Base-by-base conservation (phyloP, 768 basidiomycete species). In the Russula lepida region DNA sequence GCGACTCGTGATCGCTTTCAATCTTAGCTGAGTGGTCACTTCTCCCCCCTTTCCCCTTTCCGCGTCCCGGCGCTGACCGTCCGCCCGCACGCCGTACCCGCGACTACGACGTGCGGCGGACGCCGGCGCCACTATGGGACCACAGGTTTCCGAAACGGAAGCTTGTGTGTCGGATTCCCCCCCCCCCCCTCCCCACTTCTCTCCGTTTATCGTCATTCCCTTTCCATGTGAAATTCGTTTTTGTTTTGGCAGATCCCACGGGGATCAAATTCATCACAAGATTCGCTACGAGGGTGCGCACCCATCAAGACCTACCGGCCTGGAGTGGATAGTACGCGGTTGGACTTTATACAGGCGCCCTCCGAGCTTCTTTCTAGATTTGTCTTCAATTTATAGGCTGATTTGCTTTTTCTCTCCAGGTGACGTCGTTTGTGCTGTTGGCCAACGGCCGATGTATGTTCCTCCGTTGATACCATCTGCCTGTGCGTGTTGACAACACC, bases 41-140 rank as follows among this genome's bases (percentile, higher is more conserved):
- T 58, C 8, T n/a, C 19, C 32, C 56, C 46, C 15, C 33, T 25
- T 58, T 13, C 23, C 19, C 32, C 56, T 17, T 23, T 49, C 50
- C 55, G 60, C 51, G 56, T 54, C 61, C 44, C 39, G 61, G 61
- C 12, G 56, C 33, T 33, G 51, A n/a, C 21, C 23, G 51, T 57
- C 46, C 19, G 61, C 17, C 51, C 51, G 46, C 23, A 39, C 51
- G 56, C 5, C 61, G 61, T 25, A 39, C 28, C 60, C 49, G 61
- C 61, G 61, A 62, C 61, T 47, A 46, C 61, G 61, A 41, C 46
- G 61, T 62, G 51, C n/a, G 51, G 56, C 28, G 37, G 60, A 37
- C 28, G 56, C 6, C n/a, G 8, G 32, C 21, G 49, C 56, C 56
- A 48, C 15, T 27, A 28, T 41, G 54, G 54, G 60, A 44, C 54